Evolutionary conservation across 345 rosid species (phyloP).

Genomic region (Ailanthus altissimus): DNA sequence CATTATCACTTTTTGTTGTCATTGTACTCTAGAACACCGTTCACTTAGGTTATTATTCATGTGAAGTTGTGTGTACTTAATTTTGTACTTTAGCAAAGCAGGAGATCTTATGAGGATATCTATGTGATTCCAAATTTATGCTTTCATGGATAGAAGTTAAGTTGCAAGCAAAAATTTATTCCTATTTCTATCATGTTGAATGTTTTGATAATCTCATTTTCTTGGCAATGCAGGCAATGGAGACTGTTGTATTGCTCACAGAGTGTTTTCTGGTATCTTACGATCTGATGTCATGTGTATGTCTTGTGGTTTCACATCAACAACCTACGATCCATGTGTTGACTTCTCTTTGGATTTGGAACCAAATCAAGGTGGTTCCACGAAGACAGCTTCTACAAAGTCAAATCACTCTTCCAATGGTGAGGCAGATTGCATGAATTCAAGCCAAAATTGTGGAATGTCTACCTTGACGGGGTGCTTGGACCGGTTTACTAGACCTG

Average conservation of each 20-base stretch:
- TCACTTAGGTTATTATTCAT: constrained; percentile 3
- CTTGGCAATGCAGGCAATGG: constrained; percentile 46
- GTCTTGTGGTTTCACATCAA: constrained; percentile 70
- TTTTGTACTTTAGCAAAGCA: neutral
- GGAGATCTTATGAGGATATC: neutral
- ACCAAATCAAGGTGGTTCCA: constrained; percentile 42
- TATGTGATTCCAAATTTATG: neutral
- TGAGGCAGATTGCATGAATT: constrained; percentile 40
- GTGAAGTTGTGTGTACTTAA: neutral
- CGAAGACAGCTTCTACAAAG: constrained; percentile 33
- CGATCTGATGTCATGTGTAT: constrained; percentile 72
- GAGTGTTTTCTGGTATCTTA: constrained; percentile 58
- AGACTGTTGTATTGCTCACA: constrained; percentile 63
- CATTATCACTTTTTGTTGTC: neutral
- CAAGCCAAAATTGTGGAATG: constrained; percentile 39
- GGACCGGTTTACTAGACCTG: constrained; percentile 63
- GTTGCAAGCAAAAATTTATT: neutral
- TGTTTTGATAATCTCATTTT: constrained; percentile 11
- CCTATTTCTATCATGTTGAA: neutral
- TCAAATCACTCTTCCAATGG: constrained; percentile 47
- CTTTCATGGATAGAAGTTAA: neutral
- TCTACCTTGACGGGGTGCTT: constrained; percentile 63
- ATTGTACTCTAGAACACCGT: neutral
- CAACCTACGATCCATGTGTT: constrained; percentile 64
- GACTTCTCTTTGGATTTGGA: constrained; percentile 66